phyloP scores from a whole-genome alignment of 495 filamentous ascomycete species.

The Cercophora newfieldiana region DNA sequence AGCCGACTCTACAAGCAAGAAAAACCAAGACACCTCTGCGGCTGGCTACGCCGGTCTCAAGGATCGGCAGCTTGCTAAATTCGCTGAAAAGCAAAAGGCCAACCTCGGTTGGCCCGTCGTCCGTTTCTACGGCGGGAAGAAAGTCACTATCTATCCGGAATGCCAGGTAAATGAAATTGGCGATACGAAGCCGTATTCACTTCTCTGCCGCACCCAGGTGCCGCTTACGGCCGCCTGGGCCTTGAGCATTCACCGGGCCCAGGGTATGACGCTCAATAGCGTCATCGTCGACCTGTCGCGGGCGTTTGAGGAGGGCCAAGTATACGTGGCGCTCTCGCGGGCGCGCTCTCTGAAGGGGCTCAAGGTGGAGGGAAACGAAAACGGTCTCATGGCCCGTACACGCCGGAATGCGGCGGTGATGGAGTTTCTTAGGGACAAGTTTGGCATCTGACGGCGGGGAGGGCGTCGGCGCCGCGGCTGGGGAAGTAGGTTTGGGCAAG shows the following conservation, averaged over 20 bases:
- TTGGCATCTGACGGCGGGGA: too few species aligned
- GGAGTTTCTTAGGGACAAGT: slow-evolving; percentile 24
- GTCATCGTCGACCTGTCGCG: slow-evolving; percentile 84
- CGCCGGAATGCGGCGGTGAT: slow-evolving; percentile 23
- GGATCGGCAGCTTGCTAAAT: slow-evolving; percentile 32
- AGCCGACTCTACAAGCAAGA: slow-evolving; percentile 12
- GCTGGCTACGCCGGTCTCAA: slow-evolving; percentile 47
- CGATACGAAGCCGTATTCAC: slow-evolving; percentile 50
- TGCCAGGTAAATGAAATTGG: slow-evolving; percentile 51
- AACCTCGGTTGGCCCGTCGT: slow-evolving; percentile 69
- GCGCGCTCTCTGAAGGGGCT: slow-evolving; percentile 80
- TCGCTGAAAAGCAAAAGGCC: slow-evolving; percentile 26
- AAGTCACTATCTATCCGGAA: slow-evolving; percentile 46
- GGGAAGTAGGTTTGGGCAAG: too few species aligned
- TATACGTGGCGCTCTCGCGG: slow-evolving; percentile 75
- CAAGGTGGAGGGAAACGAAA: slow-evolving; percentile 38
- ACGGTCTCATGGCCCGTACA: slow-evolving; percentile 25
- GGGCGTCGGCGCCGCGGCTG: too few species aligned
- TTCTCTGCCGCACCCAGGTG: slow-evolving; percentile 75
- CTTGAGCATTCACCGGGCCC: slow-evolving; percentile 90
- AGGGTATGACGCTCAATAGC: slow-evolving; percentile 88
- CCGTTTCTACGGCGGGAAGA: slow-evolving; percentile 55
- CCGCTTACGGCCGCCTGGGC: slow-evolving; percentile 93
- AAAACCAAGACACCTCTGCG: slow-evolving; percentile 20
- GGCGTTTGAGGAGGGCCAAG: slow-evolving; percentile 89